These are phyloP conservation scores for Terfezia boudieri DNA, from an alignment of 495 filamentous ascomycete species.

Conservation along the genomic window DNA sequence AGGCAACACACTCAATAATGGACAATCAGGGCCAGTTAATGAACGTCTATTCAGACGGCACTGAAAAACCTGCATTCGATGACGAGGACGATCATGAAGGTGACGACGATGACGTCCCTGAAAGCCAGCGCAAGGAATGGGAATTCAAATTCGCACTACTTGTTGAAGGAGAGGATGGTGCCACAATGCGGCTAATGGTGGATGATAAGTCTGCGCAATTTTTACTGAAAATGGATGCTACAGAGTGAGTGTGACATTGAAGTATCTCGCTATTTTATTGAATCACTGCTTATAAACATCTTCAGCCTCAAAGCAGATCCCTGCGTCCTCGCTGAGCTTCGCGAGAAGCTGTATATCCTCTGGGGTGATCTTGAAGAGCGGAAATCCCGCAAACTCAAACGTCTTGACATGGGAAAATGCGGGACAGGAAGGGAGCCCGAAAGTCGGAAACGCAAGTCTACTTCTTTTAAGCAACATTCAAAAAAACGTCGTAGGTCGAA, in stretches of 20 bases:
- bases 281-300: background rate
- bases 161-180: constrained; percentile 31
- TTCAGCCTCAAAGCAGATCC: constrained; percentile 33
- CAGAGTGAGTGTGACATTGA: constrained; percentile 30
- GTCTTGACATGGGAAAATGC: background rate
- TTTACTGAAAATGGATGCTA: constrained; percentile 42
- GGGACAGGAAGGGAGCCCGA: background rate
- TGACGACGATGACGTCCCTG: constrained; percentile 3
- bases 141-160: constrained; percentile 60
- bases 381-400: constrained; percentile 22
- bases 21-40: background rate
- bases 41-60: constrained; percentile 4
- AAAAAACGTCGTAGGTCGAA: constrained; percentile 8
- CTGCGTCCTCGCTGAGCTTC: constrained; percentile 27
- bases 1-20: background rate
- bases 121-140: constrained; percentile 27
- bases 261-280: background rate
- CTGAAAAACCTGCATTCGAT: constrained; percentile 7
- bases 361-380: constrained; percentile 73
- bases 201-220: constrained; percentile 39
- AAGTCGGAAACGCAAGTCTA: constrained; percentile 1
- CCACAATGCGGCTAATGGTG: constrained; percentile 40
- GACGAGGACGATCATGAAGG: constrained; percentile 3
- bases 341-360: constrained; percentile 51
- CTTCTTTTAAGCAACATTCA: background rate